phyloP scores from a whole-genome alignment of 495 filamentous ascomycete genomes.

The Penicillium parvum region DNA sequence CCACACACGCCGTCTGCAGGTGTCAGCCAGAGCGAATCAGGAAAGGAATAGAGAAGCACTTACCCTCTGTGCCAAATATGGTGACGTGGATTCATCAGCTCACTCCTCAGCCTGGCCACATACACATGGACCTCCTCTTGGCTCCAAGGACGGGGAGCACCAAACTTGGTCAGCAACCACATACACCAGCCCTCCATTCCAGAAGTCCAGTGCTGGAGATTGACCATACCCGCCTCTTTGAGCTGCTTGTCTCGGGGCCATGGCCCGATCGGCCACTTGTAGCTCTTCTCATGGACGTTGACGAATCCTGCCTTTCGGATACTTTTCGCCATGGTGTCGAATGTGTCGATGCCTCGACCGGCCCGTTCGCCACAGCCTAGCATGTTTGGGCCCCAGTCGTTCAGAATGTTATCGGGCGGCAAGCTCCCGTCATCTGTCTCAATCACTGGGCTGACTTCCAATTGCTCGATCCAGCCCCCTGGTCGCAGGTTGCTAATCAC shows the following conservation, averaged over 20 bases:
- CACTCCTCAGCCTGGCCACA: conserved; percentile 14
- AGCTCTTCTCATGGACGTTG: conserved; percentile 37
- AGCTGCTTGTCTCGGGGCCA: conserved; percentile 62
- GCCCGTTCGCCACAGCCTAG: conserved; percentile 12
- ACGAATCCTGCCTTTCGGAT: conserved; percentile 34
- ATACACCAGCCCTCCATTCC: conserved; percentile 26
- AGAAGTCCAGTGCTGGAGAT: conserved; percentile 52
- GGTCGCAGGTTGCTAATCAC: conserved; percentile 30
- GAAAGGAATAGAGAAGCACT: background rate
- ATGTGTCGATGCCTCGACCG: conserved; percentile 15
- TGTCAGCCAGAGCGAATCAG: background rate
- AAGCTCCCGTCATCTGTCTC: conserved; percentile 42
- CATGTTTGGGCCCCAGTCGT: conserved; percentile 16
- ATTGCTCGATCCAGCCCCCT: conserved; percentile 54
- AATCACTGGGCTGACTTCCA: conserved; percentile 42
- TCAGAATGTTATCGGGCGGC: conserved; percentile 25
- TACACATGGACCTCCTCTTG: conserved; percentile 23
- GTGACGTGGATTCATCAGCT: conserved; percentile 18
- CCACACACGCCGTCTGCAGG: conserved; percentile 2
- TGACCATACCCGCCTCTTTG: conserved; percentile 62
- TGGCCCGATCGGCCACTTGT: conserved; percentile 62
- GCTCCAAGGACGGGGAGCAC: conserved; percentile 20
- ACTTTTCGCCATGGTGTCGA: conserved; percentile 15
- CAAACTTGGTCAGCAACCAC: conserved; percentile 25
- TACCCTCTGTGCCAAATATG: conserved; percentile 12